Conservation (phyloP, 2,329 filamentous ascomycete species). For the Didymella sp. region DNA sequence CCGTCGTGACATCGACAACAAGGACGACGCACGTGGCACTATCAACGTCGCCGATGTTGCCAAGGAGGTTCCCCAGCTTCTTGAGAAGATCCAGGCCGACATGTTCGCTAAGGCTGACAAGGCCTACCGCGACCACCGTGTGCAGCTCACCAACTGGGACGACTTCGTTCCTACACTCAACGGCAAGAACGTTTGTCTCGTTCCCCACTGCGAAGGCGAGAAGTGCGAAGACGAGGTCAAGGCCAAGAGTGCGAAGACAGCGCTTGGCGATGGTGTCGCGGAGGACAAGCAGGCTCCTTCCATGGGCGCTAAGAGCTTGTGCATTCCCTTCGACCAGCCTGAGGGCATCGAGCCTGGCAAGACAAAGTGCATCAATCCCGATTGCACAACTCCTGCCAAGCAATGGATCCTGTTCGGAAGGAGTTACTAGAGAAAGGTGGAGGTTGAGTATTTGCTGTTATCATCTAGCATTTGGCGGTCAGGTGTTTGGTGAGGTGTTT, state of each 20-base stretch:
- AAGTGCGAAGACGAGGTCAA: conserved; percentile 96
- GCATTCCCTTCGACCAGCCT: conserved; percentile 86
- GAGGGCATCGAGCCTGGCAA: conserved; percentile 77
- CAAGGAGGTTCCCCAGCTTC: conserved; percentile 76
- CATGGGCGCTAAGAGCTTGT: conserved; percentile 79
- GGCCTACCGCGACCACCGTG: conserved; percentile 79
- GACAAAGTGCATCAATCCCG: conserved; percentile 91
- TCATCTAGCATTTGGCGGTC: conserved; percentile 29
- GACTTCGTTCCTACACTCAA: conserved; percentile 91
- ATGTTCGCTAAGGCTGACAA: conserved; percentile 79
- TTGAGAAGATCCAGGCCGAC: conserved; percentile 89
- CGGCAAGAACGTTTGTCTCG: conserved; percentile 88
- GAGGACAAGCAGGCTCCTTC: conserved; percentile 76
- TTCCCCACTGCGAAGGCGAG: conserved; percentile 84
- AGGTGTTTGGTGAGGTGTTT: conserved; percentile 29
- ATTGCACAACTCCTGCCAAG: conserved; percentile 78
- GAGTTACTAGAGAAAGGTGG: conserved; percentile 46
- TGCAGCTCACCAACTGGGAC: conserved; percentile 83
- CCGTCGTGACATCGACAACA: conserved; percentile 83
- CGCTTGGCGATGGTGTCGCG: conserved; percentile 70
- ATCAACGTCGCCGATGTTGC: conserved; percentile 77
- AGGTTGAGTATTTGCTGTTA: conserved; percentile 10
- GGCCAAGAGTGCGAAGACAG: conserved; percentile 82
- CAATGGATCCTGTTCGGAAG: conserved; percentile 91
- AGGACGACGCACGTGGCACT: conserved; percentile 64